Evolutionary conservation across 2,329 filamentous ascomycete species (phyloP), one percentile per base, ranked within the genome.

Genomic region (Verticillium tricorpus): DNA sequence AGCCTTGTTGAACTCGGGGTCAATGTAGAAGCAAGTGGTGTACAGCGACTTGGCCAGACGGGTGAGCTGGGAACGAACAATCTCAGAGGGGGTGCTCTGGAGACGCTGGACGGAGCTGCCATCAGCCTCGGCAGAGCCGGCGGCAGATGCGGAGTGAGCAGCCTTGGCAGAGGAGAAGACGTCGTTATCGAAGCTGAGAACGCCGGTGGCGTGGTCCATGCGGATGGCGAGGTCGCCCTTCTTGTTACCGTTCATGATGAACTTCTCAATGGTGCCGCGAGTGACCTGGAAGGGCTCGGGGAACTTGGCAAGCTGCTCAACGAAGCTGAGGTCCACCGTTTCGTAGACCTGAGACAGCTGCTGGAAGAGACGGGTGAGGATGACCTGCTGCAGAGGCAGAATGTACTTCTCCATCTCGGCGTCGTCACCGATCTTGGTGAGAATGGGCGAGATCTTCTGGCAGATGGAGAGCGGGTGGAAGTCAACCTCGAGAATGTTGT

Each of bases 231-330:
- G 85, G 71, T 99, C 95, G 62, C 95, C 95, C 86, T 99, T 99
- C 88, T 99, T 99, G 86, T 96, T 98, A 66, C 95, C 95, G 78
- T 99, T 99, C 95, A 99, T 99, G 84, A 99, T 98, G 84, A 99
- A 99, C 82, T 98, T 99, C 83, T 99, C 95, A 68, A 99, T 96
- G 65, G 92, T 96, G 67, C 89, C 88, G 60, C 91, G 89, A 66
- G 86, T 90, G 68, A 98, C 93, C 79, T 97, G 90, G 85, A 96
- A 98, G 52, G 95, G 92, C 74, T 96, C 93, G 11, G 95, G 95
- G 84, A 99, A 99, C 73, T 95, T 86, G 65, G 95, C 95, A 60
- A 99, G 89, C 71, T 91, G 89, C 76, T 97, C 90, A 56, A 99
- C 94, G 70, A 98, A 98, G 70, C 87, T 86, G 64, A 99, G 85